A percentile compares a stretch with the other conserved stretches of the same genome.
These are phyloP conservation scores for Trametes punicea DNA, from an alignment of 768 basidiomycete species.

Conservation along the genomic window DNA sequence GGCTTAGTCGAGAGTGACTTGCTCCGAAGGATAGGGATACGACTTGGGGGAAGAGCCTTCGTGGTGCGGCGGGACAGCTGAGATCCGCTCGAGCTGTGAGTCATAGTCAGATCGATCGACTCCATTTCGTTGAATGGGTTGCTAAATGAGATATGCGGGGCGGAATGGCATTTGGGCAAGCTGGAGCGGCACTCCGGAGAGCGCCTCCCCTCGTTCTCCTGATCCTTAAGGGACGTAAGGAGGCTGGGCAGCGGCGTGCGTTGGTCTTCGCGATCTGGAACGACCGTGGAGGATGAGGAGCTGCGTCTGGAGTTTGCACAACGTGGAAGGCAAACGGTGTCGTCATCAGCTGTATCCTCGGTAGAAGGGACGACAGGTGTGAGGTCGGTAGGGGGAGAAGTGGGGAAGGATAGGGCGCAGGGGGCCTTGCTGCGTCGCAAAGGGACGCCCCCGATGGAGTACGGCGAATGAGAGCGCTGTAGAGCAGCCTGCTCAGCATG, in stretches of 20 bases:
- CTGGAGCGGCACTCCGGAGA: background rate
- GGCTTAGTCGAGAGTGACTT: conserved; percentile 1
- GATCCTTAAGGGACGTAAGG: background rate
- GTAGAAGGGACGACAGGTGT: background rate
- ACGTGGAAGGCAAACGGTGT: background rate
- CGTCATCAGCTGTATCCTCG: background rate
- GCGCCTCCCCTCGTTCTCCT: background rate
- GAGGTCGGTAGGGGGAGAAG: background rate
- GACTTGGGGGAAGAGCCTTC: background rate
- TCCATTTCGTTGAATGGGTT: background rate
- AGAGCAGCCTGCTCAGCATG: background rate
- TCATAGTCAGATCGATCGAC: background rate
- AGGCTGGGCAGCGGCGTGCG: background rate
- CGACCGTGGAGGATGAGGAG: background rate
- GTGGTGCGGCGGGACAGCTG: background rate
- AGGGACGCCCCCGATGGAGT: background rate
- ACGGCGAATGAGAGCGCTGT: background rate
- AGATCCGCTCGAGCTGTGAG: background rate
- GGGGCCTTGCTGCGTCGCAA: background rate
- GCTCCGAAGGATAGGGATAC: background rate
- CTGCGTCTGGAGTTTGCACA: background rate
- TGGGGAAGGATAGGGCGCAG: background rate
- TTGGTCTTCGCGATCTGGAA: background rate
- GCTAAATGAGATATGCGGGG: background rate
- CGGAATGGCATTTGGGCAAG: background rate